Base-by-base conservation (phyloP, 257 asterid species). In the Fraxinus anomala region DNA sequence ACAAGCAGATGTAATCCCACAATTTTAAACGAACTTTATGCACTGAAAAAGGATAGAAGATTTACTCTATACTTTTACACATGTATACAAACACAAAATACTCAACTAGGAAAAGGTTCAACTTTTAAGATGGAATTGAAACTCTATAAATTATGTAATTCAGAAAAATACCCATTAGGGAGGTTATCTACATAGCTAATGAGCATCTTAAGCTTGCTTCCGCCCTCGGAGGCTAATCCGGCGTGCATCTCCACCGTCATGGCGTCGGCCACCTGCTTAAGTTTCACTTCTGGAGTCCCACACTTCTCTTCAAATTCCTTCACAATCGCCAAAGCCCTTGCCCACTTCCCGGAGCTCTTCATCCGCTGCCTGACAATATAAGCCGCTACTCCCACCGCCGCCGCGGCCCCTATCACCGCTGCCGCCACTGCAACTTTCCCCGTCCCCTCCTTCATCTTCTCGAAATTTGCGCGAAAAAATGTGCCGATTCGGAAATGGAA, bases 181-280 rank as follows among this genome's bases (percentile, higher is more conserved):
- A 92, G 91, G 80, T 86, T 91, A 56, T 91, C 96, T 6, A 92
- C 95, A 72, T 54, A 88, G 86, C 96, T 91, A 73, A 92, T 89
- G 72, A 92, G 93, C 97, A 92, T 92, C 85, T 92, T 92, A 59
- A 92, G 92, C 75, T 92, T 91, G 83, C 97, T 92, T 31, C 94
- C 96, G 4, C 97, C 97, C 61, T 89, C 97, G 54, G 96, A 91
- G 6, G 89, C 91, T 76, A 92, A 85, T 0, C 97, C 97, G 36
- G 97, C 96, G 77, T 91, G 97, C 96, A 92, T 91, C 81, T 92
- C 97, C 39, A 91, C 96, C 47, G 85, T 87, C 95, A 92, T 91
- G 16, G 97, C 96, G 54, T 91, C 96, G 14, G 94, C 93, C 63
- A 92, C 78, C 81, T 88, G 95, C 72, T 70, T 86, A 83, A 92